These are phyloP conservation scores for Quercus berberidifolia DNA, from an alignment of 306 rosid genomes.

Conservation along the genomic window DNA sequence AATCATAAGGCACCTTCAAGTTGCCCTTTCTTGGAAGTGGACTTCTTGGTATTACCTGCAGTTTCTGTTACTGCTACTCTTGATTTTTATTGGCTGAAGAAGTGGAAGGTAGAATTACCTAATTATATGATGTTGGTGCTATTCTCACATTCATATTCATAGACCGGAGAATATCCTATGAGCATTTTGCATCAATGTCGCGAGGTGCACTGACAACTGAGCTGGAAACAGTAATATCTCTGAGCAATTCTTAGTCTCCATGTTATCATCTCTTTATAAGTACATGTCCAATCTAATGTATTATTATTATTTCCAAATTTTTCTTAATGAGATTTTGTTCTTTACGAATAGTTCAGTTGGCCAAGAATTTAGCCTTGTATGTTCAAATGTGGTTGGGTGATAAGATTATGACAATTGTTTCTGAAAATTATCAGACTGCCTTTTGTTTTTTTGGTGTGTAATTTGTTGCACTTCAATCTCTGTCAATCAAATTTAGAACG, in stretches of 20 bases:
- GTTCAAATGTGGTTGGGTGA: not conserved
- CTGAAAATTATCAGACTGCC: too few species aligned
- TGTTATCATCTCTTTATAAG: conserved; percentile 26
- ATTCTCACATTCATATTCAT: not conserved
- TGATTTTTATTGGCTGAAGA: conserved; percentile 22
- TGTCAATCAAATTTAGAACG: not conserved
- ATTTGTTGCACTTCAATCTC: not conserved
- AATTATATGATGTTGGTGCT: conserved; percentile 23
- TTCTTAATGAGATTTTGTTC: conserved; percentile 3
- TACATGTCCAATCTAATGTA: conserved; percentile 12
- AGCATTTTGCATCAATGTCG: conserved; percentile 40
- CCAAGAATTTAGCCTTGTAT: not conserved
- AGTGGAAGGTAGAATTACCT: conserved; percentile 29
- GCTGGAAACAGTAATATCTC: conserved; percentile 9
- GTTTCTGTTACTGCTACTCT: conserved; percentile 11
- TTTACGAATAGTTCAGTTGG: not conserved
- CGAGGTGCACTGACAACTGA: conserved; percentile 17
- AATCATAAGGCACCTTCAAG: conserved; percentile 30
- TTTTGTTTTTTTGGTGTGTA: not conserved
- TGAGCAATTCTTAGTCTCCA: conserved; percentile 15
- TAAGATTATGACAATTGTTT: not conserved
- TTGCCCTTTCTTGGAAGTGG: not conserved
- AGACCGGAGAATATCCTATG: conserved; percentile 18
- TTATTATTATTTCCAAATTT: not conserved
- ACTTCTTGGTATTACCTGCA: conserved; percentile 23